phyloP scores from a whole-genome alignment of 805 yeast genomes.

The Zygotorulaspora chibaensis region DNA sequence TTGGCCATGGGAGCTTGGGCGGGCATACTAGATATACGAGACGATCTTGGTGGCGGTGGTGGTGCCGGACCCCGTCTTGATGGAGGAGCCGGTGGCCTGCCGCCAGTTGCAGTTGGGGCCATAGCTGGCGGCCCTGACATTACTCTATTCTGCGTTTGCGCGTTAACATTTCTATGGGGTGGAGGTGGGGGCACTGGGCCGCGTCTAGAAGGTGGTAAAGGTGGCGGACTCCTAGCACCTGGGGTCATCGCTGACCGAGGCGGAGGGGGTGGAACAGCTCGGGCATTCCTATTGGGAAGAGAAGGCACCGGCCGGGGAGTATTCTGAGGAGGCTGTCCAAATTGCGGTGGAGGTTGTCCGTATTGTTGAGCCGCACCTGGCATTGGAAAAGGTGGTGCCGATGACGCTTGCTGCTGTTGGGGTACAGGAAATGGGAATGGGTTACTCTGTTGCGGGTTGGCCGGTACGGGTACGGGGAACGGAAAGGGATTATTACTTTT shows the following conservation, averaged over 20 bases:
- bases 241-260: slow-evolving; percentile 7
- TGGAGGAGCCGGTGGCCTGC: slow-evolving; percentile 24
- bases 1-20: slow-evolving; percentile 5
- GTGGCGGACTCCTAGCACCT: slow-evolving; percentile 16
- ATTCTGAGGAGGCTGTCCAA: slow-evolving; percentile 12
- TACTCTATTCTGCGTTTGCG: slow-evolving; percentile 6
- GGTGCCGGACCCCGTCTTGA: slow-evolving; percentile 34
- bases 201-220: slow-evolving; percentile 25
- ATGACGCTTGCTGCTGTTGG: slow-evolving; percentile 8
- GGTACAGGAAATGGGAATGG: slow-evolving; percentile 18
- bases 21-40: slow-evolving; percentile 9
- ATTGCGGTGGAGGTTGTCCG: slow-evolving; percentile 15
- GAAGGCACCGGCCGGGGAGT: slow-evolving; percentile 21
- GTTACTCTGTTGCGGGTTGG: slow-evolving; percentile 5
- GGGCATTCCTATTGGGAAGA: slow-evolving; percentile 16
- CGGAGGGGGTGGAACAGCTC: slow-evolving; percentile 25
- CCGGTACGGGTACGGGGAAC: slow-evolving; percentile 15
- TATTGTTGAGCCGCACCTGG: slow-evolving; percentile 10
- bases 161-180: slow-evolving; percentile 16
- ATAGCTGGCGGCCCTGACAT: slow-evolving; percentile 11
- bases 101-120: slow-evolving; percentile 5
- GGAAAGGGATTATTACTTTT: slow-evolving; percentile 18
- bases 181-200: slow-evolving; percentile 26
- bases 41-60: slow-evolving; percentile 7
- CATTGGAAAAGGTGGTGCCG: slow-evolving; percentile 8